A percentile compares a stretch with the other conserved stretches of the same genome.
These are phyloP conservation scores for Colletotrichum spaethianum DNA, from an alignment of 2,329 filamentous ascomycete genomes.

Conservation along the genomic window DNA sequence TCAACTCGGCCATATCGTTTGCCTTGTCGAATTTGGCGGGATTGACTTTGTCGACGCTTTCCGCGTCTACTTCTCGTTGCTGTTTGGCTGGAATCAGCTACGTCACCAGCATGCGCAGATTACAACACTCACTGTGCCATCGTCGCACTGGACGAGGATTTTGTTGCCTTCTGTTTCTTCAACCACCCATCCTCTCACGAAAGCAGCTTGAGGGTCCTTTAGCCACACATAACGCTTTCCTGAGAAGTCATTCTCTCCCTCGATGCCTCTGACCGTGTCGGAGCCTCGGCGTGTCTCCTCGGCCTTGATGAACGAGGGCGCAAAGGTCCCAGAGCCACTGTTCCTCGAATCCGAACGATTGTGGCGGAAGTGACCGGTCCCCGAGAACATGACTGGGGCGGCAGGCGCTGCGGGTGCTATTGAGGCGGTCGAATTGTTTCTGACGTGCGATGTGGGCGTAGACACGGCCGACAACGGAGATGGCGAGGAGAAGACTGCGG, in stretches of 20 bases:
- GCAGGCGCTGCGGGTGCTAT: conserved; percentile 59
- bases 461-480: conserved; percentile 57
- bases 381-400: conserved; percentile 55
- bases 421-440: conserved; percentile 77
- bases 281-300: conserved; percentile 77
- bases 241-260: conserved; percentile 98
- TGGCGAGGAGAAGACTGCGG: conserved; percentile 78
- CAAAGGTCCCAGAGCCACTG: conserved; percentile 85
- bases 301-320: conserved; percentile 93
- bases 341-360: conserved; percentile 74
- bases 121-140: conserved; percentile 80
- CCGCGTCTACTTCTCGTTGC: conserved; percentile 88
- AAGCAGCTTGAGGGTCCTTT: conserved; percentile 87
- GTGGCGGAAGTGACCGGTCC: conserved; percentile 55
- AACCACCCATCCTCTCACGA: conserved; percentile 92
- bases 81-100: conserved; percentile 53
- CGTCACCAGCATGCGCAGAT: neutral
- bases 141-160: conserved; percentile 91
- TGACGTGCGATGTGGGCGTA: conserved; percentile 69
- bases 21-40: conserved; percentile 99
- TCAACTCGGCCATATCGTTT: conserved; percentile 98
- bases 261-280: conserved; percentile 79
- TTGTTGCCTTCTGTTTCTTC: conserved; percentile 80
- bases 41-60: conserved; percentile 98
- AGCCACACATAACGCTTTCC: conserved; percentile 99